Conservation (phyloP, 495 filamentous ascomycete genomes). For the Melanomma pulvis-pyrius region DNA sequence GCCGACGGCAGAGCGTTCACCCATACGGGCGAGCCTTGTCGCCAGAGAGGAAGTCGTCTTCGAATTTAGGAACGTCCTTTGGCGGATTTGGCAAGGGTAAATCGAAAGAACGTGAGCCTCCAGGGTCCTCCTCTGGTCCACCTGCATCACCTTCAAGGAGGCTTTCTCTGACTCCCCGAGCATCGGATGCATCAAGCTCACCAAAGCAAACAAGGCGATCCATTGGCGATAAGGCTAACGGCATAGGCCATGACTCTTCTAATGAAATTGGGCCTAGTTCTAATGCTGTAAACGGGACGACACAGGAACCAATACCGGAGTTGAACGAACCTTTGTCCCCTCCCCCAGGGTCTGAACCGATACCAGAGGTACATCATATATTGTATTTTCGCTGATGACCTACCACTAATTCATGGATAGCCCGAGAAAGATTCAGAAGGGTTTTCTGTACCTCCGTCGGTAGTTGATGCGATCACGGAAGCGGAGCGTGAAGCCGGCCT, state of each 20-base stretch:
- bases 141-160: constrained; percentile 31
- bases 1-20: constrained; percentile 43
- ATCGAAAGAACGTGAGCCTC: constrained; percentile 27
- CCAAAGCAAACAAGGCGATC: constrained; percentile 32
- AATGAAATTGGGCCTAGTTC: constrained; percentile 21
- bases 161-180: constrained; percentile 32
- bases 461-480: constrained; percentile 78
- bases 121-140: constrained; percentile 23
- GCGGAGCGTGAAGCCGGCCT: constrained; percentile 75
- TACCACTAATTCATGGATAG: constrained; percentile 34
- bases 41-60: constrained; percentile 44
- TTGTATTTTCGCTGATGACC: background rate
- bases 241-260: constrained; percentile 23
- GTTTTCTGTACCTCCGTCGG: constrained; percentile 68
- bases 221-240: constrained; percentile 28
- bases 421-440: constrained; percentile 63
- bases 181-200: constrained; percentile 31
- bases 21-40: constrained; percentile 42
- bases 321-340: constrained; percentile 43
- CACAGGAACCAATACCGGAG: constrained; percentile 33
- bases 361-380: constrained; percentile 23
- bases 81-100: constrained; percentile 36
- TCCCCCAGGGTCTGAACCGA: constrained; percentile 20
- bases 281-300: constrained; percentile 34
- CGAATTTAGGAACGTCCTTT: constrained; percentile 35